Percentiles rank a stretch among this genome's conserved stretches.
These are phyloP conservation scores for Phyllosticta citriasiana DNA, from an alignment of 2,329 filamentous ascomycete genomes.

Conservation along the genomic window DNA sequence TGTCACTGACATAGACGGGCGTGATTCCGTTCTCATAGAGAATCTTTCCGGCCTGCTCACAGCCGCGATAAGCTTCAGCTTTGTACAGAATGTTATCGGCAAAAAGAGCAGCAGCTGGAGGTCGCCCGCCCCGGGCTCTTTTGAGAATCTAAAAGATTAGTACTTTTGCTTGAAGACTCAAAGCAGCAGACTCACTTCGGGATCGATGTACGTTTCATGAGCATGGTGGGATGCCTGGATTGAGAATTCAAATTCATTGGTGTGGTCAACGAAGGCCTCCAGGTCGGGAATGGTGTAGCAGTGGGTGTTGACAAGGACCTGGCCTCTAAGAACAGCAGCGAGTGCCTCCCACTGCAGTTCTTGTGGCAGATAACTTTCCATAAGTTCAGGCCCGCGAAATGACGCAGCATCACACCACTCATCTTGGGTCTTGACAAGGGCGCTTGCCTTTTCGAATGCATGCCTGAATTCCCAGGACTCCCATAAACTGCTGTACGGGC, in stretches of 20 bases:
- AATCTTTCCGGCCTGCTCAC: constrained; percentile 56
- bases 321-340: constrained; percentile 52
- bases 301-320: constrained; percentile 61
- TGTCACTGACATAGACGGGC: constrained; percentile 60
- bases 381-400: constrained; percentile 37
- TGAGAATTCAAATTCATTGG: constrained; percentile 60
- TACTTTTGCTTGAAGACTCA: not conserved
- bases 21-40: constrained; percentile 56
- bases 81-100: constrained; percentile 68
- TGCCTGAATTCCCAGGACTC: constrained; percentile 62
- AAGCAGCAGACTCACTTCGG: constrained; percentile 39
- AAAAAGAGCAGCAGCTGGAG: constrained; percentile 47
- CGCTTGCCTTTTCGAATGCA: constrained; percentile 53
- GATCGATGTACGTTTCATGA: constrained; percentile 55
- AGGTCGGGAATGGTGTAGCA: constrained; percentile 62
- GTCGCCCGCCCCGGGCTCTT: constrained; percentile 26
- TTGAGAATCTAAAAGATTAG: constrained; percentile 18
- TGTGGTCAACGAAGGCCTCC: constrained; percentile 59
- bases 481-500: constrained; percentile 53
- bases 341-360: constrained; percentile 55
- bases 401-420: constrained; percentile 57
- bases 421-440: constrained; percentile 50
- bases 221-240: constrained; percentile 61
- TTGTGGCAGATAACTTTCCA: constrained; percentile 51
- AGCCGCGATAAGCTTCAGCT: constrained; percentile 54